Base-by-base conservation (phyloP, 176 grass and related monocot species). In the Pharus latifolius region DNA sequence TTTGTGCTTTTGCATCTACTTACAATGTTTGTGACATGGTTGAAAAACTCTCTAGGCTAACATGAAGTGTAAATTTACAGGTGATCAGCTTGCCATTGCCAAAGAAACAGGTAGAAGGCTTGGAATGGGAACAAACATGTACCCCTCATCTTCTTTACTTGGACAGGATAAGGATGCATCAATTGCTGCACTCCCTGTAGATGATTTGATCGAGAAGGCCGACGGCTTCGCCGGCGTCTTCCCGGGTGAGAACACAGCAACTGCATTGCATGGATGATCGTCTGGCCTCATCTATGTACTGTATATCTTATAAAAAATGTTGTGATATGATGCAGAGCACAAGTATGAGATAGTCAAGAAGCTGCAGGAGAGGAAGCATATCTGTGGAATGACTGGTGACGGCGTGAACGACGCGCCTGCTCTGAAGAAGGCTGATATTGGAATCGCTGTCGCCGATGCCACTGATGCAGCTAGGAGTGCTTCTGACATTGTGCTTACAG, bases 101-200 rank as follows among this genome's bases (percentile, higher is more conserved):
- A 99, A 95, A 90, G 96, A 99, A 72, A 99, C 96, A 0, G 96
- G 96, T 0, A 76, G 96, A 59, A 88, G 96, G 79, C 87, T 99
- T 40, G 90, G 90, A 16, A 99, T 99, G 96, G 96, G 90, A 46
- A 91, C 84, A 8, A 99, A 99, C 80, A 99, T 99, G 96, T 99
- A 99, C 59, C 96, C 90, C 29, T 95, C 96, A 18, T 99, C 90
- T 25, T 87, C 84, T 1, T 27, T 99, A 47, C 96, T 99, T 6
- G 82, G 96, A 5, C 84, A 95, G 65, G 35, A 41, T 50, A 91
- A 84, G 17, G 90, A 99, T 58, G 75, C 84, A 60, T 78, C 84
- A 3, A 85, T 95, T 2, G 81, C 84, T 30, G 72, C 76, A 11
- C 30, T 95, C 47, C 96, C 96, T 0, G 50, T 88, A 0, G 84